Conservation (phyloP, 2,329 filamentous ascomycete genomes). For the Neopestalotiopsis sp. region DNA sequence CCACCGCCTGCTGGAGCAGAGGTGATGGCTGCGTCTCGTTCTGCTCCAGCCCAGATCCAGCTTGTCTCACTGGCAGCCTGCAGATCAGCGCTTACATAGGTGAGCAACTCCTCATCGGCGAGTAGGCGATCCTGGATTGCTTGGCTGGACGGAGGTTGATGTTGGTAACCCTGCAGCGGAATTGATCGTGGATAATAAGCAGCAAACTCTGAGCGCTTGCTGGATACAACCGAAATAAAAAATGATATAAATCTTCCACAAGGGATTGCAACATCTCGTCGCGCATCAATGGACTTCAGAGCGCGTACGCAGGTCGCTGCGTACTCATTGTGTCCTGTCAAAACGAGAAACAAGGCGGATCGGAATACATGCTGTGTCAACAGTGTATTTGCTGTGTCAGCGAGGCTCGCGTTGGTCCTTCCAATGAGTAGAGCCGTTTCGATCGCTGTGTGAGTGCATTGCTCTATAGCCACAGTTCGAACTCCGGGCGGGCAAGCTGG, state of each 20-base stretch:
- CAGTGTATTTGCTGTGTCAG: conserved; percentile 73
- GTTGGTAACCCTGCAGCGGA: conserved; percentile 29
- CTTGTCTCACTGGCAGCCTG: conserved; percentile 78
- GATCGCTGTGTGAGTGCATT: conserved; percentile 75
- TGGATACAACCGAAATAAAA: conserved; percentile 73
- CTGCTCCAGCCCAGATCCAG: conserved; percentile 81
- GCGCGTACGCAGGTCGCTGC: conserved; percentile 77
- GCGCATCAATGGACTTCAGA: conserved; percentile 72
- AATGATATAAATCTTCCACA: conserved; percentile 85
- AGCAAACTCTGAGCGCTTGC: conserved; percentile 55
- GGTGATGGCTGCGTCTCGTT: conserved; percentile 46
- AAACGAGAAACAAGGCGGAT: conserved; percentile 79
- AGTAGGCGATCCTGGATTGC: conserved; percentile 44
- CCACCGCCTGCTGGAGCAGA: conserved; percentile 40
- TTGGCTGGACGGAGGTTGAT: conserved; percentile 25
- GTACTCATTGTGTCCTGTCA: conserved; percentile 74
- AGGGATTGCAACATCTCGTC: conserved; percentile 73
- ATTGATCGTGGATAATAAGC: conserved; percentile 34
- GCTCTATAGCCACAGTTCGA: conserved; percentile 74
- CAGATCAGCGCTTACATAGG: conserved; percentile 84
- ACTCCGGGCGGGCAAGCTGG: conserved; percentile 71
- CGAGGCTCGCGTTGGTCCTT: conserved; percentile 65
- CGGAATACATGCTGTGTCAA: conserved; percentile 88
- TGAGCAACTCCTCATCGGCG: conserved; percentile 85
- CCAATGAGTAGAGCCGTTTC: conserved; percentile 81